Percentiles rank a stretch among this genome's conserved stretches.
Evolutionary conservation across 768 basidiomycete species (phyloP).

Genomic region (Trichaptum fuscoviolaceum): DNA sequence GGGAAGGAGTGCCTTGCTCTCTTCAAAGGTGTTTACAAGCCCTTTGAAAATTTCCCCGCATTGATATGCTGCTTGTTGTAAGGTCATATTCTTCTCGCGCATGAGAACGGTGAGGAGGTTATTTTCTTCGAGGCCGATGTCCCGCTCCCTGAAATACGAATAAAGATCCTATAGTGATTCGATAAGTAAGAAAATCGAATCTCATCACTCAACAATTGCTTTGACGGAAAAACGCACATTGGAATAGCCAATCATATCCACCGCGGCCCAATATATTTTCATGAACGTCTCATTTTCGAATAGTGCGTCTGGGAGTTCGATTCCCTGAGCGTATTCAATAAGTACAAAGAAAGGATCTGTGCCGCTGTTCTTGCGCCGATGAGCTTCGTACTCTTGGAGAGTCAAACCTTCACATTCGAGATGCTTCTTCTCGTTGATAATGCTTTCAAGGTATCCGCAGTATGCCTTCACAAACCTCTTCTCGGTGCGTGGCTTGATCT

Average conservation of each 20-base stretch:
- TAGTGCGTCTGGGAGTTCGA: conserved; percentile 24
- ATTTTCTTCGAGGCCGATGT: conserved; percentile 19
- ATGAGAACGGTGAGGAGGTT: conserved; percentile 26
- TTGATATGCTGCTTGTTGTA: conserved; percentile 37
- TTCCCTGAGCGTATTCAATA: conserved; percentile 20
- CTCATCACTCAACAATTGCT: too few relatives aligned
- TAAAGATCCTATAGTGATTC: conserved; percentile 29
- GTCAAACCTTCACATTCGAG: conserved; percentile 14
- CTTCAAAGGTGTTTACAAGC: conserved; percentile 46
- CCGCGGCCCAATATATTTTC: conserved; percentile 16
- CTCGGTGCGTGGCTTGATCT: conserved; percentile 35
- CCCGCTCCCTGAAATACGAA: conserved; percentile 29
- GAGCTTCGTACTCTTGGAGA: conserved; percentile 17
- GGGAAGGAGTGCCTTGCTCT: conserved; percentile 43
- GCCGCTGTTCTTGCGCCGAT: conserved; percentile 24
- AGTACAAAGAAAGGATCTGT: conserved; percentile 19
- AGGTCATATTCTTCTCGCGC: conserved; percentile 16
- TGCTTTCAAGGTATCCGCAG: conserved; percentile 5
- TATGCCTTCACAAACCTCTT: conserved; percentile 12
- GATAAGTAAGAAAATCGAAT: too few relatives aligned
- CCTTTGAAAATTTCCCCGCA: conserved; percentile 46
- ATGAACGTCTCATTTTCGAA: conserved; percentile 19
- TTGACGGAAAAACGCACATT: neutral
- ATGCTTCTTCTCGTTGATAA: conserved; percentile 15
- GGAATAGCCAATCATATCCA: conserved; percentile 23